Evolutionary conservation across 2,329 filamentous ascomycete genomes (phyloP).

Genomic region (Paecilomyces formosus): DNA sequence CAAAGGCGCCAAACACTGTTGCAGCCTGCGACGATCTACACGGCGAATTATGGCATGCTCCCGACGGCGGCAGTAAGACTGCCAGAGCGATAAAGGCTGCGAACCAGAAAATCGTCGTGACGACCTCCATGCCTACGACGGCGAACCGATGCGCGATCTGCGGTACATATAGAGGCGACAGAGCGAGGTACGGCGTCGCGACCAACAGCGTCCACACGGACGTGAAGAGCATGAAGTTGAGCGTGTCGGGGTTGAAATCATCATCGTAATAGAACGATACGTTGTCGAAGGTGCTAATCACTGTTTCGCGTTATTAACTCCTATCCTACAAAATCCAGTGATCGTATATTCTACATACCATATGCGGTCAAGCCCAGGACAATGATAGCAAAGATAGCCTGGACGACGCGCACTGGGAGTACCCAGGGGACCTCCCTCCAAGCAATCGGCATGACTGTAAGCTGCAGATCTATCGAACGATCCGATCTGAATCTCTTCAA

Average conservation of each 20-base stretch:
- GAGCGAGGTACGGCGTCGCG: slow-evolving; percentile 58
- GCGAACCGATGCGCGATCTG: slow-evolving; percentile 56
- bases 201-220: slow-evolving; percentile 68
- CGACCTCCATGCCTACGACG: slow-evolving; percentile 58
- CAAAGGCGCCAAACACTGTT: slow-evolving; percentile 41
- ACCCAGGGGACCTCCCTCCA: slow-evolving; percentile 2
- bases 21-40: slow-evolving; percentile 54
- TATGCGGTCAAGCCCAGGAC: slow-evolving; percentile 70
- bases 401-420: slow-evolving; percentile 55
- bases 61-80: slow-evolving; percentile 52
- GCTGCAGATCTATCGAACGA: background rate
- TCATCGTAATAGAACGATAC: too few relatives aligned
- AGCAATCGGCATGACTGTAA: background rate
- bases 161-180: slow-evolving; percentile 58
- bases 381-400: slow-evolving; percentile 63
- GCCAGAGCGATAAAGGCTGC: slow-evolving; percentile 73
- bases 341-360: slow-evolving; percentile 44
- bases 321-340: background rate
- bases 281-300: slow-evolving; percentile 44
- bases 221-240: slow-evolving; percentile 76
- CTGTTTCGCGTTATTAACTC: slow-evolving; percentile 27
- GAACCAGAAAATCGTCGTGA: slow-evolving; percentile 88
- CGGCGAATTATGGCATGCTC: slow-evolving; percentile 44
- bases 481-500: background rate
- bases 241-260: slow-evolving; percentile 40